Evolutionary conservation across 2,329 filamentous ascomycete genomes (phyloP).

Genomic region (Beauveria pseudobassiana): DNA sequence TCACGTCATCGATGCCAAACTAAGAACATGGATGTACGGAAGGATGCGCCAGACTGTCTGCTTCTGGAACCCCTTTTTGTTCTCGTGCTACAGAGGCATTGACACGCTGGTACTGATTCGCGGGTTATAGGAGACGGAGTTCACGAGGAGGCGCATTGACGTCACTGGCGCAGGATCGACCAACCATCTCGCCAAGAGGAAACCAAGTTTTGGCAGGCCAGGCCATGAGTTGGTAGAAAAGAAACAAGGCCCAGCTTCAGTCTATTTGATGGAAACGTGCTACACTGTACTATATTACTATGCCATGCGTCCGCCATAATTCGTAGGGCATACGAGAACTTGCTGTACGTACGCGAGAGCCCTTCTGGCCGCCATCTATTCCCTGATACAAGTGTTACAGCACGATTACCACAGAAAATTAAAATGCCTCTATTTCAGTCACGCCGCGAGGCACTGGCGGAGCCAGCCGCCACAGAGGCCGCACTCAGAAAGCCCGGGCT

Average conservation of each 20-base stretch:
- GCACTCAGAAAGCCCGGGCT: conserved; percentile 28
- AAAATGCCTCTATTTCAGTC: conserved; percentile 26
- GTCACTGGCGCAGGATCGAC: conserved; percentile 15
- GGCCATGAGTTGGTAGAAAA: background rate
- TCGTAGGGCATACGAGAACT: no score
- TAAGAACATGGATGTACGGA: background rate
- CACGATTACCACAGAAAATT: background rate
- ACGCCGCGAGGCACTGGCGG: conserved; percentile 22
- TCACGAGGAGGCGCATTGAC: conserved; percentile 11
- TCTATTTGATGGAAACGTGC: background rate
- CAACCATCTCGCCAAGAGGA: background rate
- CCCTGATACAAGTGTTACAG: no score
- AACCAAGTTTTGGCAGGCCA: background rate
- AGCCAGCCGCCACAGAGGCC: conserved; percentile 26
- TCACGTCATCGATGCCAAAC: background rate
- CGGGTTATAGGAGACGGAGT: background rate
- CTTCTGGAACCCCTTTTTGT: background rate
- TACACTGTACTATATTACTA: background rate
- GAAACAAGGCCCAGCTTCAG: background rate
- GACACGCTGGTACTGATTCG: background rate
- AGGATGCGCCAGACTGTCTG: background rate
- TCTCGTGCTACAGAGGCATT: background rate
- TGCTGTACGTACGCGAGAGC: background rate
- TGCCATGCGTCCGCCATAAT: background rate
- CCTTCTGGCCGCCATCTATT: no score